Evolutionary conservation across 1,284 basidiomycete species (phyloP).

Genomic region (Entoloma clypeatum): DNA sequence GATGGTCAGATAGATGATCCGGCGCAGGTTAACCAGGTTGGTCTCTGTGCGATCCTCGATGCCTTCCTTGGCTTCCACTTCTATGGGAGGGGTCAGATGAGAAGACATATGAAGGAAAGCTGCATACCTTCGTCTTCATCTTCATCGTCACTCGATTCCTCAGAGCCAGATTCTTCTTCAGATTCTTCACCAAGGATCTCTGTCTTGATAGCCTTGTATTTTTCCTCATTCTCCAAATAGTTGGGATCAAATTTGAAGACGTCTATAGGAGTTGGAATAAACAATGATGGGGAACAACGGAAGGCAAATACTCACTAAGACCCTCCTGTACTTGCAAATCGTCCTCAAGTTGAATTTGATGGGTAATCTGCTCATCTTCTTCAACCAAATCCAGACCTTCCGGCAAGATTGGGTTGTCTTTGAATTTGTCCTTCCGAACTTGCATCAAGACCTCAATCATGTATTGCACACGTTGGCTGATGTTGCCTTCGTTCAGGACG

Average conservation of each 20-base stretch:
- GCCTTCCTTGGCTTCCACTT: conserved; percentile 73
- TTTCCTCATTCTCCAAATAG: conserved; percentile 89
- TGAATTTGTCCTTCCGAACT: conserved; percentile 97
- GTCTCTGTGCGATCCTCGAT: conserved; percentile 96
- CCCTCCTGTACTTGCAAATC: conserved; percentile 93
- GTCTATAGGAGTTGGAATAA: conserved; percentile 45
- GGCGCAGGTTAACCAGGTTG: conserved; percentile 91
- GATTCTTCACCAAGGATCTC: conserved; percentile 93
- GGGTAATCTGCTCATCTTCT: conserved; percentile 97
- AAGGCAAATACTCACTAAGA: conserved; percentile 61
- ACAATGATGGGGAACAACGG: not conserved
- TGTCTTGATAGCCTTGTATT: conserved; percentile 86
- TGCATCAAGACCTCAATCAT: conserved; percentile 99
- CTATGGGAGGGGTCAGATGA: conserved; percentile 29
- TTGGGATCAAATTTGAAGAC: conserved; percentile 95
- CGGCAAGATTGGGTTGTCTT: conserved; percentile 93
- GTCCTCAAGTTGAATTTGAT: conserved; percentile 89
- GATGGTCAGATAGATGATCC: conserved; percentile 95
- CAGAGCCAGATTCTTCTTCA: conserved; percentile 64
- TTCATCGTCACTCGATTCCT: conserved; percentile 57
- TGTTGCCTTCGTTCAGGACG: conserved; percentile 91
- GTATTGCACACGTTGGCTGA: conserved; percentile 97
- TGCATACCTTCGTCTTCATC: conserved; percentile 61
- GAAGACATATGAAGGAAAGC: conserved; percentile 6
- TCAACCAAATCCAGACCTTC: conserved; percentile 96